Percentiles rank a stretch among this genome's conserved stretches.
Evolutionary conservation across 768 basidiomycete genomes (phyloP).

Genomic region (Amanita jacksonii): DNA sequence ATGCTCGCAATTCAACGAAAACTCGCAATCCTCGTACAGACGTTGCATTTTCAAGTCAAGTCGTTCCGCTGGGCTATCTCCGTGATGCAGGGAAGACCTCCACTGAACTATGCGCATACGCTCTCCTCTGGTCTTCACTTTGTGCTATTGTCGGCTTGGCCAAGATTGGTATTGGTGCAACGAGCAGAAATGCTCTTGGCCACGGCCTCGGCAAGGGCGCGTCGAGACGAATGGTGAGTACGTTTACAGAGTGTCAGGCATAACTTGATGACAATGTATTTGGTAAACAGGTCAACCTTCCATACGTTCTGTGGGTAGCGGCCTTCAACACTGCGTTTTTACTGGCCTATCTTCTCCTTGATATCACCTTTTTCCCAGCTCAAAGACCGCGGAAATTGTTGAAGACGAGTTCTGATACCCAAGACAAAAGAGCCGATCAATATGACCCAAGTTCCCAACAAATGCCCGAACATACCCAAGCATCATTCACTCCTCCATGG

Average conservation of each 20-base stretch:
- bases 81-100: constrained; percentile 68
- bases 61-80: constrained; percentile 17
- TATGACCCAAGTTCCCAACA: not conserved
- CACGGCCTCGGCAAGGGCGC: constrained; percentile 13
- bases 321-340: constrained; percentile 87
- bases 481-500: constrained; percentile 18
- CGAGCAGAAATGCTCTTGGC: constrained; percentile 16
- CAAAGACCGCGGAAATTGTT: constrained; percentile 14
- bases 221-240: constrained; percentile 37
- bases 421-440: constrained; percentile 11
- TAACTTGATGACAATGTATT: not conserved
- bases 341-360: constrained; percentile 69
- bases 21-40: constrained; percentile 12
- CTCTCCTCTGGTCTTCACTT: constrained; percentile 69
- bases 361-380: constrained; percentile 57
- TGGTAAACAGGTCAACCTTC: constrained; percentile 66
- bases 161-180: constrained; percentile 27
- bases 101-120: constrained; percentile 68
- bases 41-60: constrained; percentile 1
- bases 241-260: not conserved
- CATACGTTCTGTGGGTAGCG: constrained; percentile 83
- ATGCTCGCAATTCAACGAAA: constrained; percentile 10
- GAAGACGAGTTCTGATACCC: constrained; percentile 10
- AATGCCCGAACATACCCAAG: not conserved
- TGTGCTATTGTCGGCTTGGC: constrained; percentile 31